Evolutionary conservation across 805 yeast species (phyloP).

Genomic region (Teunomyces cretensis): DNA sequence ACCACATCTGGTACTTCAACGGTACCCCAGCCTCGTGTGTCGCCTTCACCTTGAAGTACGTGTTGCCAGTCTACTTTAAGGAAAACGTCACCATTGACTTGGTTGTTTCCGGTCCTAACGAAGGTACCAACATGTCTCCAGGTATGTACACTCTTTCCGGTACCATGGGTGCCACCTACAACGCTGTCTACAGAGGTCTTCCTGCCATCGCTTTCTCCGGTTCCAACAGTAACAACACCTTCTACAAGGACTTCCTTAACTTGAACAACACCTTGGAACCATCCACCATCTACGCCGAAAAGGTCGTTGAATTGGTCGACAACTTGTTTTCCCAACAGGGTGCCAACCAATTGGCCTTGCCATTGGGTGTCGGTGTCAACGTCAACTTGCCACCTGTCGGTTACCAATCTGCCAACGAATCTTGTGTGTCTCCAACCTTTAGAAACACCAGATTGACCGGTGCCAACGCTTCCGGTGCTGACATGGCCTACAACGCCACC

Average conservation of each 20-base stretch:
- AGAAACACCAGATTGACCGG: conserved; percentile 50
- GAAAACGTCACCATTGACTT: conserved; percentile 45
- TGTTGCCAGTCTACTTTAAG: conserved; percentile 43
- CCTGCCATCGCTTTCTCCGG: conserved; percentile 57
- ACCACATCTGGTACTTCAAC: conserved; percentile 49
- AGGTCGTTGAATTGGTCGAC: conserved; percentile 40
- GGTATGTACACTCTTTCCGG: conserved; percentile 45
- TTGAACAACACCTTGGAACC: conserved; percentile 38
- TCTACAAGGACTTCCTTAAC: conserved; percentile 45
- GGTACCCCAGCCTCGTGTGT: conserved; percentile 57
- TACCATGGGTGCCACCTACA: conserved; percentile 52
- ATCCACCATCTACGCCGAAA: conserved; percentile 45
- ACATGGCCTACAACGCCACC: conserved; percentile 39
- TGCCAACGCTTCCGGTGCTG: conserved; percentile 27
- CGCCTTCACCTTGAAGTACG: conserved; percentile 47
- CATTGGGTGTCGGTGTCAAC: conserved; percentile 45
- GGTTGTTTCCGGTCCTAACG: conserved; percentile 54
- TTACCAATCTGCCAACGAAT: conserved; percentile 28
- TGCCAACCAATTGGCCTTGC: conserved; percentile 36
- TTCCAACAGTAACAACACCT: conserved; percentile 48
- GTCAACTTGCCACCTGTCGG: conserved; percentile 49
- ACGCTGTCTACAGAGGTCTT: conserved; percentile 46
- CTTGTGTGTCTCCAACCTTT: conserved; percentile 45
- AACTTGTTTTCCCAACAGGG: conserved; percentile 39
- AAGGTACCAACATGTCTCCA: conserved; percentile 49